Base-by-base conservation (phyloP, 2,329 filamentous ascomycete genomes). In the Bertia moriformis region DNA sequence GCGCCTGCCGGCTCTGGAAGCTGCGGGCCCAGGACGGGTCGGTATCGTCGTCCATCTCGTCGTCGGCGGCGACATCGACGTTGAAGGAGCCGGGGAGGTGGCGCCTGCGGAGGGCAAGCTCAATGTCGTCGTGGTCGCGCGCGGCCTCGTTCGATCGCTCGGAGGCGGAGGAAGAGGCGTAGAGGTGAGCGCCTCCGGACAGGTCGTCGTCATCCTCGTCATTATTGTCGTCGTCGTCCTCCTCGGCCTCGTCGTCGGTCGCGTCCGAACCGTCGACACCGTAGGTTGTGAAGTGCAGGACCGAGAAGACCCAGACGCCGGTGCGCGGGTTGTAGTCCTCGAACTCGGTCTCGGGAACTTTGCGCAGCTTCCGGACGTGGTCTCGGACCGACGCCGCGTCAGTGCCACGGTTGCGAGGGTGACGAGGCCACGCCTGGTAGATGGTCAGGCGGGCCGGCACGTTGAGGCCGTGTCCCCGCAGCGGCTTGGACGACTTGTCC, bases 231-330 rank as follows among this genome's bases (percentile, higher is more conserved):
- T 85, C 80, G 35, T 87, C 83, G 39, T 78, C 73, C 30, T 83
- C 69, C 18, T 84, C 85, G 45, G 89, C 82, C 40, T 27, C 22
- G 22, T 27, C 22, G n/a, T 27, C 22, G 22, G 22, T 27, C 7
- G 22, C 22, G n/a, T 27, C 22, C 7, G 22, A 27, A 7, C 22
- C 22, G n/a, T 27, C 22, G n/a, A 96, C 69, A 30, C 83, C 88
- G 53, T 98, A 98, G 1, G 87, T 94, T 1, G 89, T 96, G 57
- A 93, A 98, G 58, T 98, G 91, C 51, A 89, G 78, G n/a, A 98
- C 91, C 7, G 68, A 77, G 63, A 98, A 98, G 13, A 74, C 73
- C 93, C 93, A 98, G 37, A 83, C 72, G 39, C 89, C 91, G 39
- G 78, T 86, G 1, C 83, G 69, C 41, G 69, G 66, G 46, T 93